These are phyloP conservation scores for Oidium heveae DNA, from an alignment of 2,329 filamentous ascomycete species.

Conservation along the genomic window DNA sequence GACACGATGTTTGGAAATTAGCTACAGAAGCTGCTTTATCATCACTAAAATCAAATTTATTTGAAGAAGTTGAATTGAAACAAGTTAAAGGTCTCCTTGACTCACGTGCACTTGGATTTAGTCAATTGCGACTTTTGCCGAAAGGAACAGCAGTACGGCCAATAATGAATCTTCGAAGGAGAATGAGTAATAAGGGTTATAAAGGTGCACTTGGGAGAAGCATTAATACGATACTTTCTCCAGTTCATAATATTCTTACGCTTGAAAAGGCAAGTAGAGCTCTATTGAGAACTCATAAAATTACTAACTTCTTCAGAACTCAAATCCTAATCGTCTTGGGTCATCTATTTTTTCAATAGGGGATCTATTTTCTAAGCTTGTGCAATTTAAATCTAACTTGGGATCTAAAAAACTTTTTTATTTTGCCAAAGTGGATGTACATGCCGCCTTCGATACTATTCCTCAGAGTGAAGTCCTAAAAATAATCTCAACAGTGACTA, in stretches of 20 bases:
- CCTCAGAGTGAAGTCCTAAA: slow-evolving; percentile 51
- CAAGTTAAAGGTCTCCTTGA: slow-evolving; percentile 32
- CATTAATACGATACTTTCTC: slow-evolving; percentile 45
- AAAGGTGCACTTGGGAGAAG: slow-evolving; percentile 31
- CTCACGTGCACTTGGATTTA: slow-evolving; percentile 44
- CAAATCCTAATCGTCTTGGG: slow-evolving; percentile 37
- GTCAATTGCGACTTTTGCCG: slow-evolving; percentile 57
- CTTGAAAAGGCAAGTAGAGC: slow-evolving; percentile 41
- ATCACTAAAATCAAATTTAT: slow-evolving; percentile 43
- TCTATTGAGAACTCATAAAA: background rate
- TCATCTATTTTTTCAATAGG: slow-evolving; percentile 58
- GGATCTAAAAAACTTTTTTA: slow-evolving; percentile 27
- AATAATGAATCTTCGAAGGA: slow-evolving; percentile 63
- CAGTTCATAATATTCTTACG: slow-evolving; percentile 52
- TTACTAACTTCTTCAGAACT: slow-evolving; percentile 14
- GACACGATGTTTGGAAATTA: slow-evolving; percentile 72
- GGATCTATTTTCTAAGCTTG: slow-evolving; percentile 53
- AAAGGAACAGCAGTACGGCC: slow-evolving; percentile 55
- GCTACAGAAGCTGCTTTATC: slow-evolving; percentile 49
- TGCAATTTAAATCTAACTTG: slow-evolving; percentile 34
- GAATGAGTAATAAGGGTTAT: slow-evolving; percentile 27
- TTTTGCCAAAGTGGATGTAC: slow-evolving; percentile 82
- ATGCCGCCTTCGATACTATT: slow-evolving; percentile 85
- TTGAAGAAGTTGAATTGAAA: slow-evolving; percentile 44
- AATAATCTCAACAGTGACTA: slow-evolving; percentile 33